Conservation (phyloP, 441 rosid genomes). For the Populus trichocarpa region DNA sequence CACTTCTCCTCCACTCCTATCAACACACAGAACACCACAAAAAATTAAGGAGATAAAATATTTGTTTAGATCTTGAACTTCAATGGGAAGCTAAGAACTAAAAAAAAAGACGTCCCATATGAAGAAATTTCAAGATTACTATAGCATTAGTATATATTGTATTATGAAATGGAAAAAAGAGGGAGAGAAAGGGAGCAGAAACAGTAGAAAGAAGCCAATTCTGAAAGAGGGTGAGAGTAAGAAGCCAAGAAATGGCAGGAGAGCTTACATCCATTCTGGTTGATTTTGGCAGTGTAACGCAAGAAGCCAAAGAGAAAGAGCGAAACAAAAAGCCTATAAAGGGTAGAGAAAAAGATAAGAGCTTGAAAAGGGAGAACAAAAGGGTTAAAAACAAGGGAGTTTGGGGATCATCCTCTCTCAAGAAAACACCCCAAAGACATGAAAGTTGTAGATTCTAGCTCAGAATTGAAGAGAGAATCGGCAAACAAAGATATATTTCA, state of each 20-base stretch:
- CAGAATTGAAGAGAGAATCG: slow-evolving; percentile 30
- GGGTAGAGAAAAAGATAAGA: not conserved
- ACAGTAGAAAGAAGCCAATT: not conserved
- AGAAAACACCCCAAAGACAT: not conserved
- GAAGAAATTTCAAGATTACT: not conserved
- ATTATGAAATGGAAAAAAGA: not conserved
- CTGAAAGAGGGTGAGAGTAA: not conserved
- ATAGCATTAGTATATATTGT: not conserved
- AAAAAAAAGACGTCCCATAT: not conserved
- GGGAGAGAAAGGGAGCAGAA: not conserved
- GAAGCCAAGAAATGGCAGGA: not conserved
- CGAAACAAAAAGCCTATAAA: not conserved
- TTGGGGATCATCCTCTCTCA: slow-evolving; percentile 16
- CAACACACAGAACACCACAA: not conserved
- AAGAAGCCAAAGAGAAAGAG: not conserved
- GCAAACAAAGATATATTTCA: slow-evolving; percentile 22
- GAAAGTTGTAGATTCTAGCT: slow-evolving; percentile 13
- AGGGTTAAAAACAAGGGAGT: not conserved
- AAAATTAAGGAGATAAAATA: not conserved
- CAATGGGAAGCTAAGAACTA: slow-evolving; percentile 4
- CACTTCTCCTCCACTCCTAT: slow-evolving; percentile 28
- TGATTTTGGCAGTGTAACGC: not conserved
- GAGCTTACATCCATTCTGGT: slow-evolving; percentile 43
- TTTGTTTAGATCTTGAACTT: not conserved
- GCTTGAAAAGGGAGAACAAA: slow-evolving; percentile 9